Conservation (phyloP, 169 alveolate species). For the Plasmodium blacklocki region DNA sequence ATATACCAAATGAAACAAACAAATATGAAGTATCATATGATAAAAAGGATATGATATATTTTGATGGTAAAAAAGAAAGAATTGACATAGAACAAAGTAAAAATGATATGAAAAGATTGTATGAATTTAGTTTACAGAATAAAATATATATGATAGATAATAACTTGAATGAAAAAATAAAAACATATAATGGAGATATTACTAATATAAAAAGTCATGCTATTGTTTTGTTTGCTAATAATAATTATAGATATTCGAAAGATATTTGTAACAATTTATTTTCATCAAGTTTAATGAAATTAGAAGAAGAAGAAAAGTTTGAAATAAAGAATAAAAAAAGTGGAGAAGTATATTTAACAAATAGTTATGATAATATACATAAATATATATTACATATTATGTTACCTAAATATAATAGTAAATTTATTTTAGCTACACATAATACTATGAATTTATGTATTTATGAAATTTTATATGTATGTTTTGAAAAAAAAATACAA, state of each 20-base stretch:
- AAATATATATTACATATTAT: slow-evolving; percentile 42
- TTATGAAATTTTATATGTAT: slow-evolving; percentile 30
- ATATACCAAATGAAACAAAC: neutral
- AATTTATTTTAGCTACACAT: slow-evolving; percentile 52
- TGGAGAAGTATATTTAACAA: slow-evolving; percentile 53
- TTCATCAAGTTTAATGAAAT: slow-evolving; percentile 44
- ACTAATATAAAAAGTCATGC: slow-evolving; percentile 19
- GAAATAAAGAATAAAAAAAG: slow-evolving; percentile 48
- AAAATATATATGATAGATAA: slow-evolving; percentile 34
- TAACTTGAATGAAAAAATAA: slow-evolving; percentile 20
- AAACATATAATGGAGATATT: slow-evolving; percentile 36
- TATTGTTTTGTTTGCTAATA: slow-evolving; percentile 40
- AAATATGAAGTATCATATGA: too few species aligned
- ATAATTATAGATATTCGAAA: slow-evolving; percentile 38
- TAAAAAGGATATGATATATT: too few species aligned
- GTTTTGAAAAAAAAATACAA: slow-evolving; percentile 42
- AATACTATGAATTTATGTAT: slow-evolving; percentile 67
- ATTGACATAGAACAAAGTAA: neutral
- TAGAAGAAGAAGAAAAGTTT: slow-evolving; percentile 47
- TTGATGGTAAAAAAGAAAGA: neutral
- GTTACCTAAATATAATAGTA: slow-evolving; percentile 63
- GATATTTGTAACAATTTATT: slow-evolving; percentile 31
- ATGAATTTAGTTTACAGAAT: slow-evolving; percentile 9
- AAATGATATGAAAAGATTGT: neutral
- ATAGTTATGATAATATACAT: slow-evolving; percentile 53